Conservation (phyloP, 1,284 basidiomycete species). For the Boletus hoseneyae region DNA sequence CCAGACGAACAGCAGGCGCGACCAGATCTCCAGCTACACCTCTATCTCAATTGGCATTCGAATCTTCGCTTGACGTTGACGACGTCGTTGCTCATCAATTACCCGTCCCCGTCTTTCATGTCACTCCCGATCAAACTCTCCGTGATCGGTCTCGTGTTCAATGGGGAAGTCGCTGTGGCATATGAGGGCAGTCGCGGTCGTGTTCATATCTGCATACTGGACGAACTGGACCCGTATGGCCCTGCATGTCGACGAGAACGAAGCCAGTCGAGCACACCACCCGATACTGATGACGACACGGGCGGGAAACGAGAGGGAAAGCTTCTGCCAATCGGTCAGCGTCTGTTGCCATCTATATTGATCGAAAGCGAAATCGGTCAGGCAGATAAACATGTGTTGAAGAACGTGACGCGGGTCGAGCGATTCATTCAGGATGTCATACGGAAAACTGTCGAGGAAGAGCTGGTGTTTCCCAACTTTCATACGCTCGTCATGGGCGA, state of each 20-base stretch:
- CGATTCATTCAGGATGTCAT: slow-evolving; percentile 94
- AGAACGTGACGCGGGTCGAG: slow-evolving; percentile 96
- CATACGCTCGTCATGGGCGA: slow-evolving; percentile 75
- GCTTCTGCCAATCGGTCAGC: slow-evolving; percentile 73
- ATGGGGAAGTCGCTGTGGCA: slow-evolving; percentile 85
- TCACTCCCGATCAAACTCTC: slow-evolving; percentile 90
- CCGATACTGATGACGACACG: slow-evolving; percentile 42
- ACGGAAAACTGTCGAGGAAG: slow-evolving; percentile 90
- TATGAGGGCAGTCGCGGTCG: slow-evolving; percentile 82
- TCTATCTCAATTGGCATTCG: slow-evolving; percentile 73
- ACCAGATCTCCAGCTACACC: slow-evolving; percentile 74
- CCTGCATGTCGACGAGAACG: slow-evolving; percentile 48
- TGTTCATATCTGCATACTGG: slow-evolving; percentile 85
- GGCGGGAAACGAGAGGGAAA: slow-evolving; percentile 44
- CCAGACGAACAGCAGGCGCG: slow-evolving; percentile 31
- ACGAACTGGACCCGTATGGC: slow-evolving; percentile 79
- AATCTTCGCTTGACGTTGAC: slow-evolving; percentile 79
- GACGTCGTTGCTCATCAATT: slow-evolving; percentile 95
- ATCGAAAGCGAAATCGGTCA: slow-evolving; percentile 98
- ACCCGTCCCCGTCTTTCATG: slow-evolving; percentile 95
- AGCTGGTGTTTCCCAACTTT: slow-evolving; percentile 92
- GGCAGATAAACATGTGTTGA: slow-evolving; percentile 91
- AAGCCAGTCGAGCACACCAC: slow-evolving; percentile 36
- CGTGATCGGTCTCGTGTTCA: slow-evolving; percentile 84
- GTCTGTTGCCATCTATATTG: slow-evolving; percentile 85